Evolutionary conservation across 257 asterid genomes (phyloP).

Genomic region (Solanum ahanhuiri): DNA sequence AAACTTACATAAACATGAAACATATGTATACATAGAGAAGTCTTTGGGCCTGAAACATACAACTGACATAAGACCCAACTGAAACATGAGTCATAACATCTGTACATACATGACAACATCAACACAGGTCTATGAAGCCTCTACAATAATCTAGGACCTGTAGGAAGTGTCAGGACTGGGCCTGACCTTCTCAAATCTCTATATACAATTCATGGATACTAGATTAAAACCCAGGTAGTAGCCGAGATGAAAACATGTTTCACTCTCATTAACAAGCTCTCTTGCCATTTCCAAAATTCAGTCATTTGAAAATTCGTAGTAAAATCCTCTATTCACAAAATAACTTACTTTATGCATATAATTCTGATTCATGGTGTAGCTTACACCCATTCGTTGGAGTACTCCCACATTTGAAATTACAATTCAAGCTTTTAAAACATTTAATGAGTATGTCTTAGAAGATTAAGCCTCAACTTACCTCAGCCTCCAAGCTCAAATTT

Average conservation of each 20-base stretch:
- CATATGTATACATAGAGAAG: neutral
- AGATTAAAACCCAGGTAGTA: neutral
- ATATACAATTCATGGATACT: neutral
- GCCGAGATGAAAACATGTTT: neutral
- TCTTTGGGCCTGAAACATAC: neutral
- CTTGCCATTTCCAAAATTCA: neutral
- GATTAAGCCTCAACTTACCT: neutral
- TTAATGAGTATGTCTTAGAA: neutral
- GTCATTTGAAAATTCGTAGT: neutral
- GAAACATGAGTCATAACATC: neutral
- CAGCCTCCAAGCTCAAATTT: neutral
- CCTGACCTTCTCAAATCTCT: neutral
- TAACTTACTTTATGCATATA: neutral
- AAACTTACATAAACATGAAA: neutral
- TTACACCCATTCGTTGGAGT: neutral
- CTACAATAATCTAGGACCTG: neutral
- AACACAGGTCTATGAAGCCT: neutral
- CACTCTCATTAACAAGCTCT: neutral
- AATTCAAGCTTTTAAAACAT: neutral
- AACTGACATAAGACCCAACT: neutral
- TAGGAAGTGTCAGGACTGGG: neutral
- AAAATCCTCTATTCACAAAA: neutral
- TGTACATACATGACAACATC: neutral
- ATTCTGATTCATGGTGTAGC: neutral
- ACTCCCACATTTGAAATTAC: neutral